Conservation (phyloP, 2,329 filamentous ascomycete species). For the Tolypocladium ophioglossoides region DNA sequence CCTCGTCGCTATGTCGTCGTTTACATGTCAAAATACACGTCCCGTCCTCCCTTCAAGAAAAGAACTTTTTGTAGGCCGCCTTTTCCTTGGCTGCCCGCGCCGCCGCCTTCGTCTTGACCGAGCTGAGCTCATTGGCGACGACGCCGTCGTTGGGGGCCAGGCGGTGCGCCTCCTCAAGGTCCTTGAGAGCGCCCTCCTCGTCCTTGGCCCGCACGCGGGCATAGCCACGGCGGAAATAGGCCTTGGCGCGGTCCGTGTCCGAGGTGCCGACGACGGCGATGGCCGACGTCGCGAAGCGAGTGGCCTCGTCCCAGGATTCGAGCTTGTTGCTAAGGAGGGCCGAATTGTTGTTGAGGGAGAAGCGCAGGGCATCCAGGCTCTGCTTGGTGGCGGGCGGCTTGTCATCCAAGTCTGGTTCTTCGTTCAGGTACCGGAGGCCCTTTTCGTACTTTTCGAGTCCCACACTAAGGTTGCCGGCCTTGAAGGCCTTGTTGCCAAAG, state of each 20-base stretch:
- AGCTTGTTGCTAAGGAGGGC: constrained; percentile 80
- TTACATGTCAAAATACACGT: background rate
- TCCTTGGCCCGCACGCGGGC: constrained; percentile 71
- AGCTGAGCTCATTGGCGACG: constrained; percentile 62
- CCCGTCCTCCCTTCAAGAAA: constrained; percentile 33
- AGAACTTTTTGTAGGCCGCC: constrained; percentile 88
- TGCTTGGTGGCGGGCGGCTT: constrained; percentile 58
- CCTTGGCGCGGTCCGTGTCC: constrained; percentile 80
- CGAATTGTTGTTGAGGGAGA: constrained; percentile 81
- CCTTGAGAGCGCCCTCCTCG: constrained; percentile 68
- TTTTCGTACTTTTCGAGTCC: constrained; percentile 93
- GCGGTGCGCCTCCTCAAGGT: constrained; percentile 65
- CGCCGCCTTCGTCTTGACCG: constrained; percentile 66
- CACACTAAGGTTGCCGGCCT: constrained; percentile 56
- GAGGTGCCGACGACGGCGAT: constrained; percentile 55
- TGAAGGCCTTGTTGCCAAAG: constrained; percentile 88
- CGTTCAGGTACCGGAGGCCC: constrained; percentile 77
- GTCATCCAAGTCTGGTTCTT: constrained; percentile 65
- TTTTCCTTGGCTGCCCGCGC: constrained; percentile 79
- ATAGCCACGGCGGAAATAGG: constrained; percentile 69
- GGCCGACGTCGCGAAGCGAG: constrained; percentile 61
- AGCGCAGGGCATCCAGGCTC: constrained; percentile 63
- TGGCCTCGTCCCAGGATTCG: constrained; percentile 57
- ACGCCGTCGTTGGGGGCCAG: constrained; percentile 66
- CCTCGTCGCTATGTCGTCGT: background rate